Percentiles rank a stretch among this genome's conserved stretches.
Evolutionary conservation across 1,284 basidiomycete genomes (phyloP).

Genomic region (Fomes fomentarius): DNA sequence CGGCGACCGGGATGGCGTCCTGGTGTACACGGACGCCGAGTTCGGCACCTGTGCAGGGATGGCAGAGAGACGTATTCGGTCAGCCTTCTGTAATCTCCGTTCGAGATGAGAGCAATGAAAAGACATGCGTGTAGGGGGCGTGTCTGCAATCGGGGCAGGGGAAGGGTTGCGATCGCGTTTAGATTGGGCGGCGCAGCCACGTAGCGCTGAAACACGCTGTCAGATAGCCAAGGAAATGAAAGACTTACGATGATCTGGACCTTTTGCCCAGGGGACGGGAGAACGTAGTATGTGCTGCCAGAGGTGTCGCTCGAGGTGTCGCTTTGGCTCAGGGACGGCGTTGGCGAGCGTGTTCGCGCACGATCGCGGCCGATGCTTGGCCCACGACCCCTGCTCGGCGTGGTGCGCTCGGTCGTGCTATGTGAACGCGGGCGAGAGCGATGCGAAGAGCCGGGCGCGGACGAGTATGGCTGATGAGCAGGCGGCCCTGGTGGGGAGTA

Average conservation of each 20-base stretch:
- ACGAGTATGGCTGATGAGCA: conserved; percentile 17
- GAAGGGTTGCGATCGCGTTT: not conserved
- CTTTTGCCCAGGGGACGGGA: conserved; percentile 67
- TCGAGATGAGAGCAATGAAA: conserved; percentile 2
- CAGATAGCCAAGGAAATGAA: conserved; percentile 11
- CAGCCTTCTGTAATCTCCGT: conserved; percentile 14
- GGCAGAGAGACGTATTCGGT: conserved; percentile 1
- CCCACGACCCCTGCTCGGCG: conserved; percentile 13
- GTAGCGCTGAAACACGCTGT: conserved; percentile 12
- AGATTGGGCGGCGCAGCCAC: conserved; percentile 3
- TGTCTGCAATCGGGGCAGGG: not conserved
- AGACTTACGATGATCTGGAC: conserved; percentile 69
- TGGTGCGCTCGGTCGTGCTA: conserved; percentile 13
- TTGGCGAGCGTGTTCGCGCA: conserved; percentile 24
- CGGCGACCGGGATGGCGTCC: conserved; percentile 8
- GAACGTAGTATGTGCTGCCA: conserved; percentile 72
- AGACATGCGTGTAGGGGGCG: conserved; percentile 3
- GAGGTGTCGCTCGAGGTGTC: conserved; percentile 54
- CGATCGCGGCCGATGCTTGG: conserved; percentile 19
- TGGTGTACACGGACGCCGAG: conserved; percentile 27
- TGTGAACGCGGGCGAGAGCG: conserved; percentile 18
- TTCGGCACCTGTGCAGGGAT: conserved; percentile 31
- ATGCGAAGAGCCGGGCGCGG: conserved; percentile 23
- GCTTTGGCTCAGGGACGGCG: conserved; percentile 29
- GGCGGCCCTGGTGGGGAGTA: conserved; percentile 19